phyloP scores from a whole-genome alignment of 2,329 filamentous ascomycete genomes.

The Apiospora saccharicola region DNA sequence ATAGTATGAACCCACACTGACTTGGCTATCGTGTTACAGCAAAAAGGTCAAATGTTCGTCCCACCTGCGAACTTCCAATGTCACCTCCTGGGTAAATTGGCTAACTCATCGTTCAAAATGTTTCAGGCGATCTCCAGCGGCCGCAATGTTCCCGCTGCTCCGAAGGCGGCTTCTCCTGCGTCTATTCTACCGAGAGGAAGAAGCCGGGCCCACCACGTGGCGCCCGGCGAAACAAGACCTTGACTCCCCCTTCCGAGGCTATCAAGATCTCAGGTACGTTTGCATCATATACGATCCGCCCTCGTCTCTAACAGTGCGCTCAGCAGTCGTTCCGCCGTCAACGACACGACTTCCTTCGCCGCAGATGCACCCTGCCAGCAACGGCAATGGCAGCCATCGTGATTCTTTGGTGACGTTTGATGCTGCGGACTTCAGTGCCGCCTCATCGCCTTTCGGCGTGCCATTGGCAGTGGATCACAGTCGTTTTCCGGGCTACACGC shows the following conservation, averaged over 20 bases:
- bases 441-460: not conserved
- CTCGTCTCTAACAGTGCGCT: not conserved
- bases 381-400: not conserved
- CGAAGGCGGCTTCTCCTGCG: conserved; percentile 38
- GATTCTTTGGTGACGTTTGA: not conserved
- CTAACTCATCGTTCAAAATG: not conserved
- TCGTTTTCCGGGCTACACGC: not conserved
- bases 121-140: conserved; percentile 40
- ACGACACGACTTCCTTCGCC: not conserved
- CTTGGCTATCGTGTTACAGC: conserved; percentile 26
- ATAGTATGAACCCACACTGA: not conserved
- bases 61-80: not conserved
- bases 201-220: conserved; percentile 44
- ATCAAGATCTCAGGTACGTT: not conserved
- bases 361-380: not conserved
- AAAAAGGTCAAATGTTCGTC: conserved; percentile 40
- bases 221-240: conserved; percentile 31
- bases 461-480: not conserved
- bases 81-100: too few species aligned
- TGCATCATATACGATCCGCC: not conserved
- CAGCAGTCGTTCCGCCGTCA: not conserved
- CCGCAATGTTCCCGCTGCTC: conserved; percentile 45
- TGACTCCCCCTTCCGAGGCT: not conserved
- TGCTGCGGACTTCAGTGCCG: not conserved
- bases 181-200: conserved; percentile 39